Evolutionary conservation across 495 filamentous ascomycete genomes (phyloP).

Genomic region (Penicillium verhagenii): DNA sequence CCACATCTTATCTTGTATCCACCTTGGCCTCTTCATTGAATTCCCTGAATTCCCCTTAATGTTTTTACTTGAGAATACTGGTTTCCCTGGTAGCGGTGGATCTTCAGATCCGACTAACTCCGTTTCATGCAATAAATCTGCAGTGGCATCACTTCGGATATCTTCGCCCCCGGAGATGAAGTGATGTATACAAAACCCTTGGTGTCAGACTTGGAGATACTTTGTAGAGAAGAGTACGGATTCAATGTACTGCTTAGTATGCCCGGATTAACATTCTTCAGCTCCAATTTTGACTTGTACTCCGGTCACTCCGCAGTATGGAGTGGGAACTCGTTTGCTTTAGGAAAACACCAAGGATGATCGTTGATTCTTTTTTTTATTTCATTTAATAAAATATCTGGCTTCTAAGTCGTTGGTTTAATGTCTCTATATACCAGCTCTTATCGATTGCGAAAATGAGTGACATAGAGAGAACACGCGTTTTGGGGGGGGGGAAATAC

Average conservation of each 20-base stretch:
- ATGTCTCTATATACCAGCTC: not conserved
- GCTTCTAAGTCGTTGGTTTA: not conserved
- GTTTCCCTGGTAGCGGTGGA: not conserved
- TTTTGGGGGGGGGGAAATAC: slow-evolving; percentile 1
- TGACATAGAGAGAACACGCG: not conserved
- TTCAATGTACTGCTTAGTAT: too few species aligned
- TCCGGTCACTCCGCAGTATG: not conserved
- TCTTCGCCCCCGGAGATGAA: not conserved
- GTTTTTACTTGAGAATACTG: not conserved
- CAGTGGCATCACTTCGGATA: slow-evolving; percentile 10
- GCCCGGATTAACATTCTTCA: not conserved
- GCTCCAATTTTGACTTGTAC: not conserved
- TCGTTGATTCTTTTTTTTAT: not conserved
- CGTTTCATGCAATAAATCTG: not conserved
- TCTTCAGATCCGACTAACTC: not conserved
- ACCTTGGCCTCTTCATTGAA: not conserved
- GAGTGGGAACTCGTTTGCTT: not conserved
- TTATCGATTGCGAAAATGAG: not conserved
- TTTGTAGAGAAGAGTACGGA: too few species aligned
- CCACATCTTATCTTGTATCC: slow-evolving; percentile 16
- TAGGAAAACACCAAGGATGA: not conserved
- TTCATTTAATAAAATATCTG: too few species aligned
- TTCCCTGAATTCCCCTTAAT: not conserved
- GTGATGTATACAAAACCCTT: too few species aligned
- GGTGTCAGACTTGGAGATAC: too few species aligned